Conservation (phyloP, 805 yeast species). For the Komagataella populi region DNA sequence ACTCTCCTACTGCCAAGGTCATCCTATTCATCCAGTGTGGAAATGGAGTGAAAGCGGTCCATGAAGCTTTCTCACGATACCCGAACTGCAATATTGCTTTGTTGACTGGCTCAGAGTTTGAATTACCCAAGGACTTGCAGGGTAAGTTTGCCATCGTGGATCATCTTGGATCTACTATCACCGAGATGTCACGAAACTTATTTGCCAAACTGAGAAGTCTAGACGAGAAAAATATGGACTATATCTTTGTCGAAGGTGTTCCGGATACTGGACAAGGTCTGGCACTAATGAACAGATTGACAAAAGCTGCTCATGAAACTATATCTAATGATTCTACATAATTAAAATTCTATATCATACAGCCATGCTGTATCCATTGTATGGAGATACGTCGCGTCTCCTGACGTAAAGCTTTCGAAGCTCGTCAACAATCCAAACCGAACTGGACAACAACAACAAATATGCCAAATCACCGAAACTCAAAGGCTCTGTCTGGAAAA, state of each 20-base stretch:
- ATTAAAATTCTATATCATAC: neutral
- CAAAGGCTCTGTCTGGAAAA: slow-evolving; percentile 92
- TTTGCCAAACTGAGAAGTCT: slow-evolving; percentile 64
- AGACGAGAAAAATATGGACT: slow-evolving; percentile 54
- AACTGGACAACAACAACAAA: slow-evolving; percentile 51
- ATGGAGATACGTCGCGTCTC: neutral
- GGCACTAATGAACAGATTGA: slow-evolving; percentile 86
- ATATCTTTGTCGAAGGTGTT: slow-evolving; percentile 77
- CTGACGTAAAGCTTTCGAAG: slow-evolving; percentile 36
- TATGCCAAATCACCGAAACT: slow-evolving; percentile 54
- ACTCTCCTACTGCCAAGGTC: slow-evolving; percentile 83
- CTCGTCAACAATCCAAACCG: slow-evolving; percentile 83
- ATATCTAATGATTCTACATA: slow-evolving; percentile 4
- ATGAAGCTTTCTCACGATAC: slow-evolving; percentile 3
- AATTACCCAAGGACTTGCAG: slow-evolving; percentile 6
- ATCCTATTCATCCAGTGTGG: slow-evolving; percentile 42
- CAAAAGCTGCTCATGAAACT: slow-evolving; percentile 61
- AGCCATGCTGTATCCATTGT: slow-evolving; percentile 2
- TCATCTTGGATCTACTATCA: slow-evolving; percentile 30
- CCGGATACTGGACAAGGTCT: slow-evolving; percentile 68
- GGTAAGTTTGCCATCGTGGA: slow-evolving; percentile 14
- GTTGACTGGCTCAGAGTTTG: slow-evolving; percentile 27
- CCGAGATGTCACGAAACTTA: slow-evolving; percentile 60
- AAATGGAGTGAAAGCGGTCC: slow-evolving; percentile 17
- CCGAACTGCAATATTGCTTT: slow-evolving; percentile 30